Evolutionary conservation across 352 stramenopile species (phyloP).

Genomic region (Pythium apleroticum): DNA sequence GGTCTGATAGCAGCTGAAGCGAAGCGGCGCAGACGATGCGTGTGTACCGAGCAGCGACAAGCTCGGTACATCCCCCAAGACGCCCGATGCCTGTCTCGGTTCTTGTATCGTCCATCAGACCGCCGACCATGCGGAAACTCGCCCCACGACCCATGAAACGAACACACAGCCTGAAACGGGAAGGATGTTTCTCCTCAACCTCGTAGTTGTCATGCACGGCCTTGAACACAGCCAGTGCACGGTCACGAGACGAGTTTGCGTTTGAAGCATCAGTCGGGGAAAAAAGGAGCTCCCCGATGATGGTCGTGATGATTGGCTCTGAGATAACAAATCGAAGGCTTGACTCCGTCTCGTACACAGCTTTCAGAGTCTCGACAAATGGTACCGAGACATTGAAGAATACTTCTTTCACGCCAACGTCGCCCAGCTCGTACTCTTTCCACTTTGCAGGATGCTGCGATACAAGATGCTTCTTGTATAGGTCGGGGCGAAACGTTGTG

Average conservation of each 20-base stretch:
- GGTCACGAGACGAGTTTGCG: no score
- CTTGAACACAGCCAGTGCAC: not conserved
- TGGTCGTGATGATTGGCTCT: no score
- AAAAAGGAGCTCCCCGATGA: no score
- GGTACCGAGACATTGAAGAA: not conserved
- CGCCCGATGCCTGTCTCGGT: slow-evolving; percentile 10
- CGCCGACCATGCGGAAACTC: slow-evolving; percentile 17
- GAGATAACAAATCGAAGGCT: no score
- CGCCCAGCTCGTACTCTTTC: no score
- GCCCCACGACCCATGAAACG: slow-evolving; percentile 23
- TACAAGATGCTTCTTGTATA: no score
- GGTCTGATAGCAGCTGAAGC: not conserved
- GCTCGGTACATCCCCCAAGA: not conserved
- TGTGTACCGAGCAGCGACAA: slow-evolving; percentile 4
- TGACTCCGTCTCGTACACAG: not conserved
- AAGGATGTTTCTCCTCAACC: slow-evolving; percentile 16
- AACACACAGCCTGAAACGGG: slow-evolving; percentile 19
- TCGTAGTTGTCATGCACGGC: not conserved
- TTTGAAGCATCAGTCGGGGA: no score
- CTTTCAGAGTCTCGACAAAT: not conserved
- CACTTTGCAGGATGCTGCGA: no score
- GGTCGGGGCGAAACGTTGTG: no score
- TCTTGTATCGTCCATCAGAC: slow-evolving; percentile 16
- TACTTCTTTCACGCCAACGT: no score
- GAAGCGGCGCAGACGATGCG: slow-evolving; percentile 15